phyloP scores from a whole-genome alignment of 1,284 basidiomycete genomes.

The Pyrrhoderma lamaoense region DNA sequence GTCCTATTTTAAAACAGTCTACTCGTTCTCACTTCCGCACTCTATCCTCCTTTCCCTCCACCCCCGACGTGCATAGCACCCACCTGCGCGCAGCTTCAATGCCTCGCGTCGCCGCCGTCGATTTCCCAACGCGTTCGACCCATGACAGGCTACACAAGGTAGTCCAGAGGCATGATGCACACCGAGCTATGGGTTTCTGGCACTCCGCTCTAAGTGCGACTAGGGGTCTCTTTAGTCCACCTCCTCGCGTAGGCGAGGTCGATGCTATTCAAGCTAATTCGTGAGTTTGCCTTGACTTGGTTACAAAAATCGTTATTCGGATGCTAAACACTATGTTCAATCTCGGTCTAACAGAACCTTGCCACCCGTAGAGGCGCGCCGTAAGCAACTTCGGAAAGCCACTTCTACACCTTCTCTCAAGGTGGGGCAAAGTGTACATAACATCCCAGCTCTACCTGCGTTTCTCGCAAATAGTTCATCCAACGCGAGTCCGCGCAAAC shows the following conservation, averaged over 20 bases:
- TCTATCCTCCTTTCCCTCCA: conserved; percentile 13
- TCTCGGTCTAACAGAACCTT: background rate
- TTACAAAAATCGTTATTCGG: too few species aligned
- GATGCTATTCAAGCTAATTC: background rate
- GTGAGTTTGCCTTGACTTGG: too few species aligned
- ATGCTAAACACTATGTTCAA: background rate
- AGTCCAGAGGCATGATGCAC: conserved; percentile 4
- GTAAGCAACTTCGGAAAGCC: conserved; percentile 7
- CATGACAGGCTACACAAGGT: background rate
- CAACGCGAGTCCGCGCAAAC: background rate
- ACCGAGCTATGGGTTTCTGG: conserved; percentile 9
- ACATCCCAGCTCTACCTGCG: background rate
- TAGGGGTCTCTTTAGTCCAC: conserved; percentile 14
- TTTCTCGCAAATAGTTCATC: background rate
- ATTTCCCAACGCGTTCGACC: background rate
- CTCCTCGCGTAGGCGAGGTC: background rate
- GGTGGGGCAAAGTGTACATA: background rate
- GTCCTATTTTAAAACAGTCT: conserved; percentile 6
- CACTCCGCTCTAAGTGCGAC: conserved; percentile 15
- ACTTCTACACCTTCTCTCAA: conserved; percentile 14
- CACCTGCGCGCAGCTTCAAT: background rate
- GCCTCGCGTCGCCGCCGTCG: background rate
- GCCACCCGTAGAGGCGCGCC: conserved; percentile 1
- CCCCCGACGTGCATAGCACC: background rate
- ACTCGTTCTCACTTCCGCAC: conserved; percentile 2